Percentiles rank a stretch among this genome's conserved stretches.
phyloP scores from a whole-genome alignment of 257 asterid genomes.

The Penstemon davidsonii region DNA sequence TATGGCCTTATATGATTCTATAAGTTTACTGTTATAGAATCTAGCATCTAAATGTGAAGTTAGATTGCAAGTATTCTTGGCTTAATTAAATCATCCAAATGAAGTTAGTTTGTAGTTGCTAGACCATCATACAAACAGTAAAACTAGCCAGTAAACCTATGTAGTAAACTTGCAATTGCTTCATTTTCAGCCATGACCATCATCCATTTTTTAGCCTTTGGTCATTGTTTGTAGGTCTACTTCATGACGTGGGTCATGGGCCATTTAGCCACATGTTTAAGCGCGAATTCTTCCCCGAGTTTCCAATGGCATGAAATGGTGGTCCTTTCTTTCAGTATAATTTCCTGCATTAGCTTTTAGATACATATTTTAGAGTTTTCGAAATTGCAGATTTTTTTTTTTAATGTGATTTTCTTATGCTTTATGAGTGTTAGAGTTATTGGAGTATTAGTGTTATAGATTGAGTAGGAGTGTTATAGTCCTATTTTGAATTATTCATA shows the following conservation, averaged over 20 bases:
- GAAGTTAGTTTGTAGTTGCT: neutral
- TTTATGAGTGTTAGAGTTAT: too few relatives aligned
- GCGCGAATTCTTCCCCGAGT: constrained; percentile 75
- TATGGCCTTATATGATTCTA: neutral
- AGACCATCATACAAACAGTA: constrained; percentile 49
- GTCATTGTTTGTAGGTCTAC: constrained; percentile 60
- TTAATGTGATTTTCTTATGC: too few relatives aligned
- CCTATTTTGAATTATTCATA: too few relatives aligned
- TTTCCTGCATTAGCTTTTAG: neutral
- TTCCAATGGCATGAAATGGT: constrained; percentile 57
- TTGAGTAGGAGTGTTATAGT: too few relatives aligned
- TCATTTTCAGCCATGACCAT: constrained; percentile 19
- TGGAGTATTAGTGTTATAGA: too few relatives aligned
- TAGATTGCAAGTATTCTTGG: neutral
- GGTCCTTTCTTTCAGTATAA: constrained; percentile 11
- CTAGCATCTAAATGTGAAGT: constrained; percentile 18
- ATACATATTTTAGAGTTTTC: constrained; percentile 15
- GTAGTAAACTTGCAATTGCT: constrained; percentile 13
- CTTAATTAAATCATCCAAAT: neutral
- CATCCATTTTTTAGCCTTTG: constrained; percentile 26
- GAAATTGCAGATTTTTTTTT: too few relatives aligned
- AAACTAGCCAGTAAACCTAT: constrained; percentile 68
- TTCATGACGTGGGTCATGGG: constrained; percentile 95
- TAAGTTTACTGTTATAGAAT: neutral
- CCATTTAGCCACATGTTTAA: constrained; percentile 96